phyloP scores from a whole-genome alignment of 768 basidiomycete species.

The Boletus sp. region DNA sequence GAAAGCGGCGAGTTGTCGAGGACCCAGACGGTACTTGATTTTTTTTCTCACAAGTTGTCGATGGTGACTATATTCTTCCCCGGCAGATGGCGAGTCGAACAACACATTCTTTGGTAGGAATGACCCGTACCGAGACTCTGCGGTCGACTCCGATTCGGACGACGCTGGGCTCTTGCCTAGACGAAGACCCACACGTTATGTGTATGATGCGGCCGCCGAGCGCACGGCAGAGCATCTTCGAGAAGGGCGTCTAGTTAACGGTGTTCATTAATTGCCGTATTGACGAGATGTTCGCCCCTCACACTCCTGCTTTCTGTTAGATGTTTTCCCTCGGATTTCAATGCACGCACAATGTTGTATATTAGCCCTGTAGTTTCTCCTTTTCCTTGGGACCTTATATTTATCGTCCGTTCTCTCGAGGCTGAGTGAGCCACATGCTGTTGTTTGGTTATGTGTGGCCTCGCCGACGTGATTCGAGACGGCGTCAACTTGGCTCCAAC shows the following conservation, averaged over 20 bases:
- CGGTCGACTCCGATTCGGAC: constrained; percentile 50
- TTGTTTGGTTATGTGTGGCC: constrained; percentile 27
- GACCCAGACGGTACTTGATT: constrained; percentile 39
- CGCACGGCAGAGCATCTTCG: constrained; percentile 59
- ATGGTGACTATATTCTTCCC: background rate
- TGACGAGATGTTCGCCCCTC: background rate
- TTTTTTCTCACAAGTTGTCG: background rate
- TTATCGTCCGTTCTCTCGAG: constrained; percentile 14
- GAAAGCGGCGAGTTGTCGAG: constrained; percentile 70
- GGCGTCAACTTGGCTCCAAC: background rate
- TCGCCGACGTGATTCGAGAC: background rate
- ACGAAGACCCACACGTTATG: constrained; percentile 61
- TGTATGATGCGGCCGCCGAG: constrained; percentile 93
- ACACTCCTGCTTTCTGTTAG: constrained; percentile 7
- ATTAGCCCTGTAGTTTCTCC: constrained; percentile 19
- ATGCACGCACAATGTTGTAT: constrained; percentile 24
- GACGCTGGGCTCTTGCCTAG: constrained; percentile 34
- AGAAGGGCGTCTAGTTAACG: constrained; percentile 43
- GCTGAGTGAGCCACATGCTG: constrained; percentile 6
- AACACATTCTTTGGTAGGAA: constrained; percentile 50
- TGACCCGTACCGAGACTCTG: constrained; percentile 31
- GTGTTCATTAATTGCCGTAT: constrained; percentile 40
- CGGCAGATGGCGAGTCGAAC: constrained; percentile 47
- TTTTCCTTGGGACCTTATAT: constrained; percentile 17
- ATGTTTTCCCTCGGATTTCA: constrained; percentile 10